Evolutionary conservation across 768 basidiomycete species (phyloP), one percentile per base, ranked within the genome.

Genomic region (Lentinula sp.): DNA sequence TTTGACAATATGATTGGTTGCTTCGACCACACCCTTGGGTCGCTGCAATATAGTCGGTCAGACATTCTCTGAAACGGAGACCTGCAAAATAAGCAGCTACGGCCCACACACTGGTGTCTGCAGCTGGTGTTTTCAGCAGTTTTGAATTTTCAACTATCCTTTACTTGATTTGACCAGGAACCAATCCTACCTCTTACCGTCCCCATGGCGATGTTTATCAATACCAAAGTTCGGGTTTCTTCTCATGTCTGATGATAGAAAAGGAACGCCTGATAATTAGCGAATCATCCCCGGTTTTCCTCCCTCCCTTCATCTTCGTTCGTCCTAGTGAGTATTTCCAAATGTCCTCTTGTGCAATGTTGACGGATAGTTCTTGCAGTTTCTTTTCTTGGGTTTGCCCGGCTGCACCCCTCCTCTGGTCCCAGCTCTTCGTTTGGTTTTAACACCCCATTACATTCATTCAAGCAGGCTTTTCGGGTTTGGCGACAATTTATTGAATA

Each of bases 341-440:
- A 13, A 39, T 52, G 28, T 60, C 37, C 23, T 4, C 16, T 31
- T 50, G 16, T 21, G 7, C 5, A 42, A 60, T 43, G 21, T 34
- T 52, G 6, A 60, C 52, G 32, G 18, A 21, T 57, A 43, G 55
- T 63, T 54, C 53, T 63, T 65, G 31, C 56, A 75, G 74, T 70
- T 72, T 76, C 78, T 76, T 72, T 83, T 70, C 61, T 77, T 75
- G 79, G 81, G 86, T 85, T 80, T 83, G 87, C 87, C 86, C 76
- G 85, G 87, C 79, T 75, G 88, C 86, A 79, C 82, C 83, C 28
- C 77, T 48, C 81, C 76, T 80, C 76, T 80, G 75, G 76, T 76
- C 72, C 63, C 73, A 70, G 69, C 67, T 64, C 66, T 74, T 70
- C 66, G 65, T 70, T 72, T 68, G 66, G 61, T 68, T 67, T 64